These are phyloP conservation scores for Phenoliferia sp. DNA, from an alignment of 1,284 basidiomycete genomes.

Conservation along the genomic window DNA sequence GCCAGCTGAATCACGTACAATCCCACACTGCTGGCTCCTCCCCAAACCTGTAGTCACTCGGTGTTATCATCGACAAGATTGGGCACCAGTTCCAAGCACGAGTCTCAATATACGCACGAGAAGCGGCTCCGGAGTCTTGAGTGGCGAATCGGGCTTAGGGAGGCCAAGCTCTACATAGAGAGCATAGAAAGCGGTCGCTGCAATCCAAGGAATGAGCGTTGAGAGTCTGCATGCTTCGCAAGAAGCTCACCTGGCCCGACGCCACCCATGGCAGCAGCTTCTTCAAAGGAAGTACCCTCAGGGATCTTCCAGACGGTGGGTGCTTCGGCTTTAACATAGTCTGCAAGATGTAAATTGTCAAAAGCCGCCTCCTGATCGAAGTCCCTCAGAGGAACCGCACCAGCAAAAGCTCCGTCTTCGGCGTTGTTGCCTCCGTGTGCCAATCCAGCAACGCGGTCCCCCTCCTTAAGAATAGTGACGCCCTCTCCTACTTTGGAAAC, in stretches of 20 bases:
- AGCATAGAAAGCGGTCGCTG: conserved; percentile 45
- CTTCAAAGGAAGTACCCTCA: conserved; percentile 48
- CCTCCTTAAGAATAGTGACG: conserved; percentile 51
- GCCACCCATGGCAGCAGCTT: conserved; percentile 45
- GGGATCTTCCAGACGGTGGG: conserved; percentile 39
- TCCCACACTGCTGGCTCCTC: conserved; percentile 48
- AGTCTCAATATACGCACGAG: too few species aligned
- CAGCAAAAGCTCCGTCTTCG: background rate
- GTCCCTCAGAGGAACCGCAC: too few species aligned
- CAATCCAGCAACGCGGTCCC: conserved; percentile 54
- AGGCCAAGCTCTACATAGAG: conserved; percentile 39
- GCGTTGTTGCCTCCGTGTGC: conserved; percentile 48
- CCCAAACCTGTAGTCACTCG: too few species aligned
- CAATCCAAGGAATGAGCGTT: background rate
- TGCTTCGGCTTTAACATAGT: conserved; percentile 44
- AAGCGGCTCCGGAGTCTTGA: conserved; percentile 44
- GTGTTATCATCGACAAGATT: too few species aligned
- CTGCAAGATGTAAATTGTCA: conserved; percentile 11
- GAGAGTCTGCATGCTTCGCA: background rate
- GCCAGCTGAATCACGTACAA: conserved; percentile 56
- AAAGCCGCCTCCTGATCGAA: too few species aligned
- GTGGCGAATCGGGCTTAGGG: conserved; percentile 39
- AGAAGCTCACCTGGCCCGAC: conserved; percentile 20
- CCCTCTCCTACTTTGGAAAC: conserved; percentile 54
- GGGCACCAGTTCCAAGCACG: too few species aligned